phyloP scores from a whole-genome alignment of 805 yeast species.

The Zygosaccharomyces bisporus region DNA sequence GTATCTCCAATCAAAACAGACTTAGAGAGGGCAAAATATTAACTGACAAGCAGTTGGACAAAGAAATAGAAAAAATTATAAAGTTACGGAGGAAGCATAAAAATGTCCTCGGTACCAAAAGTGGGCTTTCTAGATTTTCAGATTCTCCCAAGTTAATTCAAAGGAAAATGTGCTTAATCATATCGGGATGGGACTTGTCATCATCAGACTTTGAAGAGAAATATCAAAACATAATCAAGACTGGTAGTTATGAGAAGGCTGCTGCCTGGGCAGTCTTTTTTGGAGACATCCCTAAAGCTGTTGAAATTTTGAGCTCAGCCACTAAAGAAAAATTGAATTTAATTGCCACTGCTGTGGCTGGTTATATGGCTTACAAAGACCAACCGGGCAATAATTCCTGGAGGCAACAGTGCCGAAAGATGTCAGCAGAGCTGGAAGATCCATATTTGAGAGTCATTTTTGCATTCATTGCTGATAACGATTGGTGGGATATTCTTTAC shows the following conservation, averaged over 20 bases:
- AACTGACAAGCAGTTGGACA: constrained; percentile 34
- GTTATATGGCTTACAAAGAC: constrained; percentile 51
- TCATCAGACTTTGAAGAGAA: constrained; percentile 70
- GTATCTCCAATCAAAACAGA: constrained; percentile 47
- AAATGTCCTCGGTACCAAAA: constrained; percentile 22
- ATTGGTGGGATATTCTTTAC: constrained; percentile 94
- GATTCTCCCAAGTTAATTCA: constrained; percentile 48
- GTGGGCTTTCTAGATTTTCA: constrained; percentile 20
- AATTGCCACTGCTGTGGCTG: constrained; percentile 93
- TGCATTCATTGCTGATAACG: constrained; percentile 89
- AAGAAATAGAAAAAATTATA: constrained; percentile 38
- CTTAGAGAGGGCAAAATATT: constrained; percentile 33
- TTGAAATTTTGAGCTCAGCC: constrained; percentile 71
- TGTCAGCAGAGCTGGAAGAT: constrained; percentile 83
- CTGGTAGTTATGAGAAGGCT: constrained; percentile 75
- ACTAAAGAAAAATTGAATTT: constrained; percentile 65
- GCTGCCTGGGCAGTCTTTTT: constrained; percentile 98
- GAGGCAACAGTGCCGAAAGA: constrained; percentile 86
- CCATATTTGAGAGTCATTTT: constrained; percentile 90
- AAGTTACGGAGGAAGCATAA: constrained; percentile 38
- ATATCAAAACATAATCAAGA: constrained; percentile 49
- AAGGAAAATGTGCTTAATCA: constrained; percentile 72
- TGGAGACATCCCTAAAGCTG: constrained; percentile 79
- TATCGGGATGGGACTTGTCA: constrained; percentile 88
- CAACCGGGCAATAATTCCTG: constrained; percentile 64